phyloP scores from a whole-genome alignment of 2,329 filamentous ascomycete genomes.

The Fusarium newnesense region DNA sequence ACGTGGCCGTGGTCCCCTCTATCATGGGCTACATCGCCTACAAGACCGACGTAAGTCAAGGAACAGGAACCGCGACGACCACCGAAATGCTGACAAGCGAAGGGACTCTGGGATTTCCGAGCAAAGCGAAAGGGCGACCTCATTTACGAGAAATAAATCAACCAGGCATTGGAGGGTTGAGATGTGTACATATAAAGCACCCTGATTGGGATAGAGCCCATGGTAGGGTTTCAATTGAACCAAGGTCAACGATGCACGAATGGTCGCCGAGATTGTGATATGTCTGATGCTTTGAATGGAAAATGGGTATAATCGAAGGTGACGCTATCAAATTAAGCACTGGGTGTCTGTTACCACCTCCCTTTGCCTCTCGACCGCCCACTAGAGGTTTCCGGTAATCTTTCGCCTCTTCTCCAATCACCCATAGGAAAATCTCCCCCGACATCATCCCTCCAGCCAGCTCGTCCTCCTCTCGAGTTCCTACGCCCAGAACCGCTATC shows the following conservation, averaged over 20 bases:
- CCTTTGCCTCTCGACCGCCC: conserved; percentile 44
- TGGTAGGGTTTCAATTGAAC: conserved; percentile 33
- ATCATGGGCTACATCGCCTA: conserved; percentile 78
- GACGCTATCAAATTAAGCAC: conserved; percentile 13
- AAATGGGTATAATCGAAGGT: conserved; percentile 45
- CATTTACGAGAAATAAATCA: conserved; percentile 77
- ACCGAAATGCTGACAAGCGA: conserved; percentile 38
- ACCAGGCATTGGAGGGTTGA: conserved; percentile 14
- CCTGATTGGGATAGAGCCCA: conserved; percentile 45
- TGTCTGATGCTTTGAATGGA: neutral
- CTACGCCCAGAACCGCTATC: conserved; percentile 48
- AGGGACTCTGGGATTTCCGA: conserved; percentile 89
- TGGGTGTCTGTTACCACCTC: conserved; percentile 42
- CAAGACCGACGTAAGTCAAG: conserved; percentile 81
- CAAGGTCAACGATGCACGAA: conserved; percentile 19
- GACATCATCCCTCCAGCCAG: conserved; percentile 52
- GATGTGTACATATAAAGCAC: conserved; percentile 56
- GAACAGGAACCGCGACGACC: neutral
- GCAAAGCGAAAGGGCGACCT: conserved; percentile 90
- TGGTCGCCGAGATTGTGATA: conserved; percentile 14
- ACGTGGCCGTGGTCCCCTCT: conserved; percentile 77
- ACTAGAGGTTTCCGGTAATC: conserved; percentile 63
- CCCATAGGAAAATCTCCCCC: conserved; percentile 58
- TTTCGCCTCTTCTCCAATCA: conserved; percentile 75
- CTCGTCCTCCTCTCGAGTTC: conserved; percentile 51